Base-by-base conservation (phyloP, 2,329 filamentous ascomycete genomes). In the Neonectria hederae region DNA sequence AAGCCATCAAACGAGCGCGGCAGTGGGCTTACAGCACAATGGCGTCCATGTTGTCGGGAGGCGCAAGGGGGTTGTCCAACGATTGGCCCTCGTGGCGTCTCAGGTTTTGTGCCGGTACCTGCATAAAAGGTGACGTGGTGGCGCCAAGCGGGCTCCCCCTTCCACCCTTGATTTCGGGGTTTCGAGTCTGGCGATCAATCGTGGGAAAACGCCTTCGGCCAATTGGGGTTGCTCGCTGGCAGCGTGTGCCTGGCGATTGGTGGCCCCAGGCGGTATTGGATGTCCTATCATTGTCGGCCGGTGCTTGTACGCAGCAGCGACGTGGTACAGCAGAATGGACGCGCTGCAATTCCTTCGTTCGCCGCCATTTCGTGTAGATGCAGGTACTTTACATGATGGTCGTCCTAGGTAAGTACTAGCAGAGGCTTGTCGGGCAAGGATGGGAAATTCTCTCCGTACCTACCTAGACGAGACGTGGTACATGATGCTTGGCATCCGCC, bases 11-110 rank as follows among this genome's bases (percentile, higher is more conserved):
- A 56, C 54, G 14, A 60, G 66, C 43, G 71, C 71, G 71, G 69
- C 68, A 61, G 65, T 43, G 11, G 55, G 53, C 64, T 67, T 67
- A 64, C 55, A 54, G 46, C 45, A 59, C 42, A 63, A 49, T 54
- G 59, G 64, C 30, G 49, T 59, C 28, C 28, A 28, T 28, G 28
- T 61, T 64, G 61, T 65, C 65, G 67, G 70, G 59, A 65, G 46
- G 59, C 49, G 58, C 58, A 32, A 49, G 56, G 58, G 52, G 55
- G 49, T 19, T 42, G 38, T 38, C 28, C 35, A 59, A 69, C 69
- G 75, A 76, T 78, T 78, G 76, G 76, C 68, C 65, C 54, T 46
- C 64, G 62, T 65, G 59, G 69, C 73, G 77, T 79, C 77, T 79
- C 77, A 77, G 70, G 61, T 72, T 70, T 63, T 68, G 69, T 48